Evolutionary conservation across 2,329 filamentous ascomycete species (phyloP), one percentile per base, ranked within the genome.

Genomic region (Penicillium digitatum): DNA sequence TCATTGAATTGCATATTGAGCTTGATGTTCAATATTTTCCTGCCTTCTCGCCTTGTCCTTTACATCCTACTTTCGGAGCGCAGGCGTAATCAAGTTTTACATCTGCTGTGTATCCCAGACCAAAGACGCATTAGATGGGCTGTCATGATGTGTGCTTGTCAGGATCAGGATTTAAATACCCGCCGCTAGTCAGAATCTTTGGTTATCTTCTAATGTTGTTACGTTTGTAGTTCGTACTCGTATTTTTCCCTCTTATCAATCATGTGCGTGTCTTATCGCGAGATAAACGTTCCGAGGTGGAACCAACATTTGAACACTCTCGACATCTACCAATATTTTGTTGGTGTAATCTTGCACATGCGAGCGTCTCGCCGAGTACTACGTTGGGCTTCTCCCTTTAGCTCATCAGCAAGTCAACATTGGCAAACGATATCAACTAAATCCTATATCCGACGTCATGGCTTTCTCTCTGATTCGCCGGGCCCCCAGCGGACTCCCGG

Each of bases 291-390:
- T 26, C 24, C 24, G 24, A 26, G 24, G 24, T 26, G 18, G 35
- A 6, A n/a, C 16, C 40, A 35, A 24, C 26, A 20, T 18, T 37
- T 38, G n/a, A 27, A n/a, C 3, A 10, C 37, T 57, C 27, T 39
- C 32, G 52, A 40, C 35, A 44, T 26, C 24, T 44, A 39, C 18
- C 46, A 35, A 38, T 29, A 46, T 46, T 10, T 24, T 26, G 26
- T 58, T 55, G 35, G 43, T 45, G 12, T 22, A 31, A n/a, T 52
- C 43, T 65, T 68, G 71, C 51, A 45, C 54, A 74, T 74, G 71
- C 70, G 68, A 65, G 58, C 57, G 52, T 56, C 51, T 60, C 46
- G 42, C 29, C 60, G 58, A 54, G 38, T 55, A 43, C 50, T 67
- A 52, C 63, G 62, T 51, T 61, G 70, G 70, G 70, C 57, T 35